phyloP scores from a whole-genome alignment of 1,284 basidiomycete genomes.

The Trichosporon faecale region DNA sequence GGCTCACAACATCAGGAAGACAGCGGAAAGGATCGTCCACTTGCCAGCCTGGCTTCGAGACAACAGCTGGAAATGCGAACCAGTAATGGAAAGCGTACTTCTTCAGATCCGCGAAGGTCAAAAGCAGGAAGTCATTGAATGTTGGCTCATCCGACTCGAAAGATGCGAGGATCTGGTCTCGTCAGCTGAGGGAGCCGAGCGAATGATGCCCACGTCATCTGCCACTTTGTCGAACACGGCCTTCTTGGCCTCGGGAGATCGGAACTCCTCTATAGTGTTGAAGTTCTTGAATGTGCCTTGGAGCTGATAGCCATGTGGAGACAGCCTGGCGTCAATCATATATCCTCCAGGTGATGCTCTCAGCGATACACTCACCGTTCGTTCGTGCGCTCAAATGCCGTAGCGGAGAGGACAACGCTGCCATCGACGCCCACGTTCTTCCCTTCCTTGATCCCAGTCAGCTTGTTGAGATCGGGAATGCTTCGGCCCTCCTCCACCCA shows the following conservation, averaged over 20 bases:
- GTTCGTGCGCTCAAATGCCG: constrained; percentile 36
- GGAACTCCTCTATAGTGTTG: constrained; percentile 97
- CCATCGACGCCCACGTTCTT: constrained; percentile 39
- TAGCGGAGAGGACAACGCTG: constrained; percentile 26
- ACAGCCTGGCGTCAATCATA: background rate
- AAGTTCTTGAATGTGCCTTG: constrained; percentile 79
- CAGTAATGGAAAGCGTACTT: constrained; percentile 98
- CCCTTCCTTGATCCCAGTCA: background rate
- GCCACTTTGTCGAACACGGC: constrained; percentile 70
- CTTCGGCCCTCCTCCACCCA: constrained; percentile 69
- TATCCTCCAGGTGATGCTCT: background rate
- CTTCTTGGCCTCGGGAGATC: constrained; percentile 73
- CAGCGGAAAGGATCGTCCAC: constrained; percentile 51
- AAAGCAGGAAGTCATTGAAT: constrained; percentile 76
- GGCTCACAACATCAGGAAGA: constrained; percentile 25
- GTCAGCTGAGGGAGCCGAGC: background rate
- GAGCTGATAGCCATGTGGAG: constrained; percentile 53
- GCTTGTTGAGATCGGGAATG: constrained; percentile 59
- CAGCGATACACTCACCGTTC: constrained; percentile 26
- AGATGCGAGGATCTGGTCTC: constrained; percentile 35
- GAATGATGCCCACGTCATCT: constrained; percentile 56
- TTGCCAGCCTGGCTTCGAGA: constrained; percentile 82
- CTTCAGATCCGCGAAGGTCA: constrained; percentile 95
- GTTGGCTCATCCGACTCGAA: constrained; percentile 42
- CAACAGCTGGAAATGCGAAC: constrained; percentile 93